Evolutionary conservation across 371 early-diverging fungal species (phyloP).

Genomic region (Lichtheimia corymbifera): DNA sequence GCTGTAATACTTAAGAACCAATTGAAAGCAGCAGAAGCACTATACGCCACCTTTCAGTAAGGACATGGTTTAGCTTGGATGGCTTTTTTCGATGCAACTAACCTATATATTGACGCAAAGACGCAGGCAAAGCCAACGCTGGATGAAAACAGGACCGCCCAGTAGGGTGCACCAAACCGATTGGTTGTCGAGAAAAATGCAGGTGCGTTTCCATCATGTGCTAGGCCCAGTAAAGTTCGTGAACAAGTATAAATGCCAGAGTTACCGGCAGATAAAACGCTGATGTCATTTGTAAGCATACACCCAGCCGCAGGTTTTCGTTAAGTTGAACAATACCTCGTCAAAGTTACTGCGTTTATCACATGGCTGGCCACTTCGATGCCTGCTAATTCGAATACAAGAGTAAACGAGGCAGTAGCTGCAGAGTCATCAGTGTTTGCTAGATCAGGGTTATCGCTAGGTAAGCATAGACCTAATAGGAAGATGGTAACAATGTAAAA

Average conservation of each 20-base stretch:
- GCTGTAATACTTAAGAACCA: constrained; percentile 76
- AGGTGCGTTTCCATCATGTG: constrained; percentile 69
- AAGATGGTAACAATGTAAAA: constrained; percentile 69
- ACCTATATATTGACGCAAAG: constrained; percentile 51
- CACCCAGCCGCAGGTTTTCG: too few species aligned
- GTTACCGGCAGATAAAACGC: constrained; percentile 73
- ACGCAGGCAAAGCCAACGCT: constrained; percentile 57
- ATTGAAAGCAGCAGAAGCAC: constrained; percentile 59
- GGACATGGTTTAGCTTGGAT: too few species aligned
- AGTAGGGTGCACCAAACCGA: constrained; percentile 57
- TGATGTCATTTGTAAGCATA: constrained; percentile 9
- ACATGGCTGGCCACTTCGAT: constrained; percentile 62
- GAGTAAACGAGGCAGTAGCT: constrained; percentile 69
- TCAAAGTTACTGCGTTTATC: constrained; percentile 74
- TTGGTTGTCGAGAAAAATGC: constrained; percentile 47
- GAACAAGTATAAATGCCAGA: constrained; percentile 71
- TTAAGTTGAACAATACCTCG: constrained; percentile 17
- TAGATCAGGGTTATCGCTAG: constrained; percentile 54
- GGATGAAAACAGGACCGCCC: constrained; percentile 55
- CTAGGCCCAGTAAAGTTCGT: constrained; percentile 64
- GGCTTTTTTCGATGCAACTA: background rate
- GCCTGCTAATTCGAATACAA: constrained; percentile 66
- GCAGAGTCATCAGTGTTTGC: constrained; percentile 48
- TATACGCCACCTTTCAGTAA: constrained; percentile 1
- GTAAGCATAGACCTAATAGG: constrained; percentile 69